Evolutionary conservation across 352 stramenopile species (phyloP).

Genomic region (Phytophthora lateralis): DNA sequence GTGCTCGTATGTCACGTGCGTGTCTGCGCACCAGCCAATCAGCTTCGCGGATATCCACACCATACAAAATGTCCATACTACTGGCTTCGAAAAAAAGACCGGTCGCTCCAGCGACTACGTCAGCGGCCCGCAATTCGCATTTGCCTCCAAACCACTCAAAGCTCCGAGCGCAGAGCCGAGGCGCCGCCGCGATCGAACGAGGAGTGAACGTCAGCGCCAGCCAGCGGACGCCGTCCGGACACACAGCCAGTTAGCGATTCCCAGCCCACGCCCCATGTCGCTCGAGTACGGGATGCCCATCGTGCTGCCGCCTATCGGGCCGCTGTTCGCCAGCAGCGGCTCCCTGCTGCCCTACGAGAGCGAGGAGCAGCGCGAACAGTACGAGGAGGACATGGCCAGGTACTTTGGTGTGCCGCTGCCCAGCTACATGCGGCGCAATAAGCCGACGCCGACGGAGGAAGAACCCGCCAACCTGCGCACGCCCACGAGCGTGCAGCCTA

Average conservation of each 20-base stretch:
- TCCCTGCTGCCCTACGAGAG: slow-evolving; percentile 29
- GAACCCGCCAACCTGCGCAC: slow-evolving; percentile 45
- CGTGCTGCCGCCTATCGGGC: slow-evolving; percentile 61
- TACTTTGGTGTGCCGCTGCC: slow-evolving; percentile 52
- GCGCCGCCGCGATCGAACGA: slow-evolving; percentile 15
- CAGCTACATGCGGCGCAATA: slow-evolving; percentile 25
- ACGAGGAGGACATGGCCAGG: slow-evolving; percentile 39
- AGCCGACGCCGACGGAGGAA: slow-evolving; percentile 18
- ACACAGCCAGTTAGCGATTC: slow-evolving; percentile 7
- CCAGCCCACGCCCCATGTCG: slow-evolving; percentile 31
- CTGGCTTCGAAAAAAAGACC: slow-evolving; percentile 34
- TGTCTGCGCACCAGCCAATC: slow-evolving; percentile 30
- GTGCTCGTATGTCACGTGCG: slow-evolving; percentile 22
- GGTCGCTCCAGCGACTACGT: slow-evolving; percentile 28
- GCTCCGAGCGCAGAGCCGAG: slow-evolving; percentile 20
- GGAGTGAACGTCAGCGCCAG: slow-evolving; percentile 8
- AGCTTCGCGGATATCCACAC: slow-evolving; percentile 14
- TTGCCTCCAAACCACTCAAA: slow-evolving; percentile 40
- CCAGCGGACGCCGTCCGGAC: not conserved
- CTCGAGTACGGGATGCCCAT: slow-evolving; percentile 38
- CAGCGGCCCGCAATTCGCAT: slow-evolving; percentile 35
- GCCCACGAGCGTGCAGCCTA: slow-evolving; percentile 55
- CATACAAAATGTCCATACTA: not conserved
- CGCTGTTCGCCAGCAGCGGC: slow-evolving; percentile 45
- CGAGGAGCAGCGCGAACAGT: slow-evolving; percentile 38